Evolutionary conservation across 345 rosid genomes (phyloP).

Genomic region (Salix arbutifolia): DNA sequence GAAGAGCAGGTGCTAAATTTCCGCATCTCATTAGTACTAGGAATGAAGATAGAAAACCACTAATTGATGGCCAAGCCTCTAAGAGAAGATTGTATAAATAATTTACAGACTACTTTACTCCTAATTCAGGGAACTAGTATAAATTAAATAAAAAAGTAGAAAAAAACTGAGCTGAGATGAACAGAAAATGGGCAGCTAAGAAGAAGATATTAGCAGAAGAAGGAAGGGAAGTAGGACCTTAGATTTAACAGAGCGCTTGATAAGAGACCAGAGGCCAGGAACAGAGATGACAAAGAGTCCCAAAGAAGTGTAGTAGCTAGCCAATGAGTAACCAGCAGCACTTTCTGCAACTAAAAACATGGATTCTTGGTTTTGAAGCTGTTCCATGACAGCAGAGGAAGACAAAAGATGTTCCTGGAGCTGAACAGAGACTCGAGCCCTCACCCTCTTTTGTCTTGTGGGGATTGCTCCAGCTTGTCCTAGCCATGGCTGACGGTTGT

Average conservation of each 20-base stretch:
- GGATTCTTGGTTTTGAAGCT: conserved; percentile 24
- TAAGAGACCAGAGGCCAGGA: conserved; percentile 98
- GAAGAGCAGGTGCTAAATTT: too few relatives aligned
- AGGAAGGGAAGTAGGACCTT: conserved; percentile 35
- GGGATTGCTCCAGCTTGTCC: conserved; percentile 1
- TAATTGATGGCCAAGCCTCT: too few relatives aligned
- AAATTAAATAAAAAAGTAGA: too few relatives aligned
- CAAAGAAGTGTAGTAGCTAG: conserved; percentile 91
- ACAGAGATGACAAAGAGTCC: conserved; percentile 90
- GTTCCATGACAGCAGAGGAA: conserved; percentile 18
- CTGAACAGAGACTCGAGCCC: conserved; percentile 12
- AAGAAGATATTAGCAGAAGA: too few relatives aligned
- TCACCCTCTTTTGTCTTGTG: conserved; percentile 14
- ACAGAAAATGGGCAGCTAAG: too few relatives aligned
- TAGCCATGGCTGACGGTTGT: conserved; percentile 19
- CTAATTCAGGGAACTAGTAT: too few relatives aligned
- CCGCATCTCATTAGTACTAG: too few relatives aligned
- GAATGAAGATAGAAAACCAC: too few relatives aligned
- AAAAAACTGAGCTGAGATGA: too few relatives aligned
- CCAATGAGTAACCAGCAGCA: conserved; percentile 59
- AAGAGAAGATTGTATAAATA: too few relatives aligned
- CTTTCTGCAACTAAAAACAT: conserved; percentile 49
- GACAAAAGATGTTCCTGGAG: conserved; percentile 31
- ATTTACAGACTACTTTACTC: too few relatives aligned
- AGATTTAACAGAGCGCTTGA: conserved; percentile 95